Base-by-base conservation (phyloP, 768 basidiomycete genomes). In the Phanerochaete carnosa region DNA sequence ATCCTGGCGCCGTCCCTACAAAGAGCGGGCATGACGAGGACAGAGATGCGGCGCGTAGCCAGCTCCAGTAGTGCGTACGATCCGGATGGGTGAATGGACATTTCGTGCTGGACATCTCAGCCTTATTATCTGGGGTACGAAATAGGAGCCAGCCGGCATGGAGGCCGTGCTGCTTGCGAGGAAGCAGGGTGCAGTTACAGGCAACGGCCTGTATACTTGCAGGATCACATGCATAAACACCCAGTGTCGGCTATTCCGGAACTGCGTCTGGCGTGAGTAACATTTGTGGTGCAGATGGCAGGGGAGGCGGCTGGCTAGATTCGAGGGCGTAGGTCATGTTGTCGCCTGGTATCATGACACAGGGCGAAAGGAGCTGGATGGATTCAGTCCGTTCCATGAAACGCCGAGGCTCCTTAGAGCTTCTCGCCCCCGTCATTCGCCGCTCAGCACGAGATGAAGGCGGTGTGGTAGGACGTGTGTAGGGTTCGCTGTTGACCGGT, bases 1-100 rank as follows among this genome's bases (percentile, higher is more conserved):
- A 16, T 56, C 54, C 32, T 58, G 56, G 12, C 59, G 47, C 15
- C 65, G 56, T 16, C 67, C 37, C 22, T 55, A 28, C 25, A 43
- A 12, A 13, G 64, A 7, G 33, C 62, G 9, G 45, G 46, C 43
- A 53, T 43, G 5, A 33, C 46, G 9, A 51, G 65, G 32, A 50
- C 69, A 4, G 69, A 64, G 28, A 63, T 69, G 66, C 61, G 70
- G 47, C 58, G 70, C 52, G 60, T 57, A 2, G 55, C 53, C 1
- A 70, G 68, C 45, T 25, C 65, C 23, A 53, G 39, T 26, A 29
- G 33, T 52, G 51, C 51, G 25, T 33, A 39, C 46, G 33, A 55
- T 56, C n/a, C 52, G 29, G 45, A 54, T 26, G 15, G 28, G 26
- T 35, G 35, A 22, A n/a, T 3, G 19, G 8, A 43, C 16, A 19